Evolutionary conservation across 2,329 filamentous ascomycete genomes (phyloP).

Genomic region (Dothistroma pini): DNA sequence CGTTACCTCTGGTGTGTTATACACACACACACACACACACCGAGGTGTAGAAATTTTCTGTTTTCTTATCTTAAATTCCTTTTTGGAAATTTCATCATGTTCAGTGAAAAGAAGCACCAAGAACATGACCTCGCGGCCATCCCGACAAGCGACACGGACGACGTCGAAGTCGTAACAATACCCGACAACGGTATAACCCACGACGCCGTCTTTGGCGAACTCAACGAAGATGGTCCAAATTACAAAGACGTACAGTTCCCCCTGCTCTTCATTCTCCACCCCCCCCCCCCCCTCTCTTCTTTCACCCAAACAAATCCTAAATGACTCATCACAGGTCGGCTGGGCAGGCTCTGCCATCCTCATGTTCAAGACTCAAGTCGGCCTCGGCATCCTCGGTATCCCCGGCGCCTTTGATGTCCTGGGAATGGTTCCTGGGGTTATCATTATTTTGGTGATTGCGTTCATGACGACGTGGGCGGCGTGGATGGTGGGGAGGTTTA

Average conservation of each 20-base stretch:
- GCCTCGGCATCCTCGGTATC: constrained; percentile 47
- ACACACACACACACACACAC: no score
- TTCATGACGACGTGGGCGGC: constrained; percentile 48
- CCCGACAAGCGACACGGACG: constrained; percentile 16
- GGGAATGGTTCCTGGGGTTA: constrained; percentile 47
- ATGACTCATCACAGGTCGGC: constrained; percentile 30
- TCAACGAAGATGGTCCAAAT: constrained; percentile 16
- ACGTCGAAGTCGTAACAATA: constrained; percentile 19
- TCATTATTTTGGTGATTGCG: constrained; percentile 41
- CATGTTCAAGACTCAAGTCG: constrained; percentile 48
- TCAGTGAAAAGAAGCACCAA: constrained; percentile 15
- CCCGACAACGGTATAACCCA: no score
- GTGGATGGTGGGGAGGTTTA: constrained; percentile 50
- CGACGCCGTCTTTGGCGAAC: constrained; percentile 19
- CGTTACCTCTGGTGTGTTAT: no score
- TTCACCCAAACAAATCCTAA: no score
- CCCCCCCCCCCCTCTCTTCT: no score
- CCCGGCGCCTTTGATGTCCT: constrained; percentile 41
- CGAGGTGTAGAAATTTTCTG: no score
- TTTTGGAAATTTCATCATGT: no score
- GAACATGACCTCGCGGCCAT: constrained; percentile 19
- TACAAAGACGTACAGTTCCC: constrained; percentile 36
- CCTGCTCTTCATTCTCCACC: no score
- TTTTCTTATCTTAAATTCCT: no score
- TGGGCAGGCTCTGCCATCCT: constrained; percentile 43